Evolutionary conservation across 2,329 filamentous ascomycete species (phyloP).

Genomic region (Verticillium albo-atrum): DNA sequence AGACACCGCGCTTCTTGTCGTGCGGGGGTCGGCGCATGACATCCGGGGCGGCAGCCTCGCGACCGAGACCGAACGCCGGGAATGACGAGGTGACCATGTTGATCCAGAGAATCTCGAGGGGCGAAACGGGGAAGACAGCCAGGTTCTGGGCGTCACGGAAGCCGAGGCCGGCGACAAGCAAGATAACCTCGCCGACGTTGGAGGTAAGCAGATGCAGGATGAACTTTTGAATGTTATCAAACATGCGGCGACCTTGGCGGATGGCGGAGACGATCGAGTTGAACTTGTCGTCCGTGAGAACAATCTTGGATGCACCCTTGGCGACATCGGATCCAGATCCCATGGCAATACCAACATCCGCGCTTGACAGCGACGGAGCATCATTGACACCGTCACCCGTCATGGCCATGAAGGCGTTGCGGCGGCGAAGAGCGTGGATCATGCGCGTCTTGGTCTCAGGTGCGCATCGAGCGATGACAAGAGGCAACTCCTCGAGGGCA

Average conservation of each 20-base stretch:
- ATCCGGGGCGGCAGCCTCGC: slow-evolving; percentile 69
- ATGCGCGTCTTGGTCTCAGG: slow-evolving; percentile 86
- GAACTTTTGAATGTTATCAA: slow-evolving; percentile 87
- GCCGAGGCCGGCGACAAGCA: slow-evolving; percentile 73
- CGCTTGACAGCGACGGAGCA: slow-evolving; percentile 72
- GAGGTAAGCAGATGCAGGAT: slow-evolving; percentile 74
- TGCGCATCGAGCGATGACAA: slow-evolving; percentile 80
- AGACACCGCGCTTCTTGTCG: slow-evolving; percentile 62
- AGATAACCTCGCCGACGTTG: slow-evolving; percentile 80
- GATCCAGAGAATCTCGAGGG: slow-evolving; percentile 88
- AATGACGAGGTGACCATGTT: slow-evolving; percentile 89
- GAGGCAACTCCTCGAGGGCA: slow-evolving; percentile 65
- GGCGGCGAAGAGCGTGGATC: slow-evolving; percentile 81
- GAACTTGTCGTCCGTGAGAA: slow-evolving; percentile 85
- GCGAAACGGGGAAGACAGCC: slow-evolving; percentile 81
- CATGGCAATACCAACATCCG: slow-evolving; percentile 88
- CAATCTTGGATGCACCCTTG: slow-evolving; percentile 77
- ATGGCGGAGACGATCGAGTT: slow-evolving; percentile 80
- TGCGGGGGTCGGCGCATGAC: slow-evolving; percentile 80
- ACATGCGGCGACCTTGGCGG: slow-evolving; percentile 78
- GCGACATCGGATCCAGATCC: slow-evolving; percentile 84
- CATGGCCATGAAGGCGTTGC: slow-evolving; percentile 76
- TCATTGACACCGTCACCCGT: slow-evolving; percentile 88
- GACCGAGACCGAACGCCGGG: slow-evolving; percentile 82
- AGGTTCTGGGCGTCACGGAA: slow-evolving; percentile 69